Evolutionary conservation across 495 filamentous ascomycete species (phyloP), one percentile per base, ranked within the genome.

Genomic region (Lophium mytilinum): DNA sequence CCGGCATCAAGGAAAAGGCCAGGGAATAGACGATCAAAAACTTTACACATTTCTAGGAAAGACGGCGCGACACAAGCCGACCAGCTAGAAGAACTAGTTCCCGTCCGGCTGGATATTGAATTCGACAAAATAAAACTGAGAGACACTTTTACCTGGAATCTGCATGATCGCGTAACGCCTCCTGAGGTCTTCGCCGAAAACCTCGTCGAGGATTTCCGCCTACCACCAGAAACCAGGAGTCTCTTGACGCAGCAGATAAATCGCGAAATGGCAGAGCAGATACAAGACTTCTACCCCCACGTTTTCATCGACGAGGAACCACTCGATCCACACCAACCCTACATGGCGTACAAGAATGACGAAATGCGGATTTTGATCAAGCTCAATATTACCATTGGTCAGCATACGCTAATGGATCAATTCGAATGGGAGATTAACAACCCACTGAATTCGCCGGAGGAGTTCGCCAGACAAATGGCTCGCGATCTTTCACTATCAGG

Each of bases 381-480:
- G 71, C 77, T 98, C 40, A 95, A 98, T 68, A 96, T 98, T 66
- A 97, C 93, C 21, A 96, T 98, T 69, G 94, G 93, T 1, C 86
- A 88, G 58, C 88, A 95, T 68, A 96, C 91, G 0, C 77, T 98
- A 24, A 84, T 96, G 19, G 93, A 98, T 64, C 94, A 98, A 68
- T 97, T 98, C 51, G 93, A 98, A 72, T 98, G 93, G 93, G 93
- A 97, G 66, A 89, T 97, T 66, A 97, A 97, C 69, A 92, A 96
- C 64, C 84, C 90, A 0, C 75, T 83, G 58, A 97, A 98, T 71
- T 92, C 84, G 0, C 90, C 93, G 0, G 93, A 98, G 70, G 87
- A 94, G 53, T 98, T 98, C 69, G 94, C 93, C 12, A 74, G 82
- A 45, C 83, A 83, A 60, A 92, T 97, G 87, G 83, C 91, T 1